Conservation (phyloP, 345 rosid species). For the Cardamine resedifolia region DNA sequence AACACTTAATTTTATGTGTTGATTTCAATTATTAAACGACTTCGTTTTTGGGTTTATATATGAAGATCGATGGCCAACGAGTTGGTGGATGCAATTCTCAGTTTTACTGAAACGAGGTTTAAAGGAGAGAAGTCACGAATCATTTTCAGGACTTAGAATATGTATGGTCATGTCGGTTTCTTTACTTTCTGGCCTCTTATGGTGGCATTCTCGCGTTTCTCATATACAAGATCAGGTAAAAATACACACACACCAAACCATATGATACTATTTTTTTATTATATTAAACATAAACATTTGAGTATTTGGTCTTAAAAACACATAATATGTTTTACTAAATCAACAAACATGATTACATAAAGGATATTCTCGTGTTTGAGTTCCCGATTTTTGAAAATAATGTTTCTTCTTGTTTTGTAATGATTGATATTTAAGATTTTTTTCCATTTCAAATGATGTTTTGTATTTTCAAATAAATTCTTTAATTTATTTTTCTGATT, state of each 20-base stretch:
- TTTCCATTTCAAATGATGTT: too few relatives aligned
- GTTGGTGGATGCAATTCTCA: conserved; percentile 81
- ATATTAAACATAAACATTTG: background rate
- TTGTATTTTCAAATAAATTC: background rate
- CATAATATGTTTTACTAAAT: background rate
- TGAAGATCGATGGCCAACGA: conserved; percentile 68
- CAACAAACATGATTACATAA: background rate
- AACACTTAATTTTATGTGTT: background rate
- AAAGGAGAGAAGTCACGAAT: conserved; percentile 80
- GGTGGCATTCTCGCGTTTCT: conserved; percentile 78
- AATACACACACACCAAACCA: background rate
- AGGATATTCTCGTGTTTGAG: background rate
- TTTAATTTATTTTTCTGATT: background rate
- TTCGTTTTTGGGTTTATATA: conserved; percentile 28
- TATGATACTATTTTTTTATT: background rate
- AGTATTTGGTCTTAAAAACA: background rate
- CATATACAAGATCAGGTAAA: conserved; percentile 89
- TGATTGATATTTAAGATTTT: too few relatives aligned
- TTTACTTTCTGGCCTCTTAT: conserved; percentile 74
- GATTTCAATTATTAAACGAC: background rate
- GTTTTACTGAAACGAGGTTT: conserved; percentile 72
- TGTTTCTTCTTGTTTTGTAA: background rate
- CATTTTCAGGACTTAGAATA: conserved; percentile 73
- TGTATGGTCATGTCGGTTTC: conserved; percentile 88
- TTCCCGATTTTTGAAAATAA: background rate